Evolutionary conservation across 2,329 filamentous ascomycete genomes (phyloP), one percentile per base, ranked within the genome.

Genomic region (Arthrinium phaeospermum): DNA sequence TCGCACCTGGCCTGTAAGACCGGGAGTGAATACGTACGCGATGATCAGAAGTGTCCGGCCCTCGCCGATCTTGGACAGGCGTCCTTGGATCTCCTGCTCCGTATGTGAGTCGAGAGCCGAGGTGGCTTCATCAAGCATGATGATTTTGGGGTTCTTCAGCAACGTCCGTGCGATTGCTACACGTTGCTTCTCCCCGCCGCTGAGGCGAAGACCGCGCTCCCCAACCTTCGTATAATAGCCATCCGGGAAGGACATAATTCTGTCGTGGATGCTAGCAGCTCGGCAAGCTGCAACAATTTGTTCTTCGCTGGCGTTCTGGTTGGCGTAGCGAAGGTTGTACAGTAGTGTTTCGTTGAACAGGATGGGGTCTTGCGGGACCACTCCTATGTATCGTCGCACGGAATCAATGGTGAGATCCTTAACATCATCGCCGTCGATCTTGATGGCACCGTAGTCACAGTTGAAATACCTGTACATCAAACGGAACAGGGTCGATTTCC

Each of bases 381-480:
- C 96, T 34, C 96, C 96, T 78, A 99, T 98, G 80, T 95, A 93
- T 73, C 90, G 89, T 76, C 96, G 91, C 71, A 99, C 87, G n/a
- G 95, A 98, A 82, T 98, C 94, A 77, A 98, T 98, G 1, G 94
- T 97, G 73, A 98, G 85, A 76, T 95, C 91, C 81, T 93, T 91
- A 68, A 98, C 93, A 79, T 98, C 91, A 73, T 91, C 89, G 10
- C 93, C 94, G 79, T 98, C 96, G 71, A 99, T 86, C 79, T 92
- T 90, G 72, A 98, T 97, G 78, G 87, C 91, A 47, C 96, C 96
- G 70, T 91, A 89, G 70, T 91, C 87, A 71, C 92, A 90, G 80
- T 98, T 97, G 86, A 98, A 99, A 83, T 98, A 99, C 24, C 96
- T 93, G 87, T 98, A 98, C 81, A 99, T 91, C 68, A 98, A 89